Evolutionary conservation across 2,329 filamentous ascomycete genomes (phyloP).

Genomic region (Cercospora sesami): DNA sequence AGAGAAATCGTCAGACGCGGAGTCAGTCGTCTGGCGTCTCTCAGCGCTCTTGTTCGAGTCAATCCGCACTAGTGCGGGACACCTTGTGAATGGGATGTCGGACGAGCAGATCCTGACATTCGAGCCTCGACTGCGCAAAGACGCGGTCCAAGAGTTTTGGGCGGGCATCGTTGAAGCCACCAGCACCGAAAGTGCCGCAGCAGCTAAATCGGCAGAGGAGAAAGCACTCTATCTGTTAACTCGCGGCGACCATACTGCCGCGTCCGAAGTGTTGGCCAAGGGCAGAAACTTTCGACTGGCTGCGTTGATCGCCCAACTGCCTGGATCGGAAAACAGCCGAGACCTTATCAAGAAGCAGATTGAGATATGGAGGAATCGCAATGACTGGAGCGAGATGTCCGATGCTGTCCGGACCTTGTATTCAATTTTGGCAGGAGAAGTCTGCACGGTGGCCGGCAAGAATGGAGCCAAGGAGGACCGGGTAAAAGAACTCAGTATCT

Average conservation of each 20-base stretch:
- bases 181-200: constrained; percentile 51
- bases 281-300: constrained; percentile 81
- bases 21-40: constrained; percentile 80
- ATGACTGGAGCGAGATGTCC: constrained; percentile 82
- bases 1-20: constrained; percentile 47
- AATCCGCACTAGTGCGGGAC: constrained; percentile 38
- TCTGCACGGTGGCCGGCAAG: constrained; percentile 78
- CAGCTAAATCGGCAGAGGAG: constrained; percentile 70
- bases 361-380: constrained; percentile 77
- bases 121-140: constrained; percentile 49
- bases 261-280: constrained; percentile 75
- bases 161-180: constrained; percentile 46
- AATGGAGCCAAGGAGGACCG: constrained; percentile 77
- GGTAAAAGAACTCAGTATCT: constrained; percentile 75
- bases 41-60: constrained; percentile 84
- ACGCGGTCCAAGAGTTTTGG: constrained; percentile 69
- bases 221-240: constrained; percentile 80
- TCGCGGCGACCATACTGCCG: constrained; percentile 75
- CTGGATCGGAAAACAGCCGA: constrained; percentile 66
- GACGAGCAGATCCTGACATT: constrained; percentile 45
- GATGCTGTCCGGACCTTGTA: constrained; percentile 84
- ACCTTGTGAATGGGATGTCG: constrained; percentile 42
- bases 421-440: constrained; percentile 83
- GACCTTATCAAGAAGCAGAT: constrained; percentile 78
- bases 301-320: constrained; percentile 79